Conservation (phyloP, 345 rosid species). For the Bruguiera gymnorhiza region DNA sequence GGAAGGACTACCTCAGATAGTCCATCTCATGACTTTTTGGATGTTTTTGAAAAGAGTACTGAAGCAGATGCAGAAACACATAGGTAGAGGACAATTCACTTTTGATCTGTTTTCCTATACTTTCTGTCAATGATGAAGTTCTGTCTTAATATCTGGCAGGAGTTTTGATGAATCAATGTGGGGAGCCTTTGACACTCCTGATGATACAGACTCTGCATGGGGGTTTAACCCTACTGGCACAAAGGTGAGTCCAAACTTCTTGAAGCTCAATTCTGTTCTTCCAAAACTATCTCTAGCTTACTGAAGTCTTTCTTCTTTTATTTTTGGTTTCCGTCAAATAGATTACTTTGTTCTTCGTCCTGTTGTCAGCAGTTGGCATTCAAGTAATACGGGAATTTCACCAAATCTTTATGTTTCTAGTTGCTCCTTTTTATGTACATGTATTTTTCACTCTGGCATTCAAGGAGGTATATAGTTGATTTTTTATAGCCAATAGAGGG, state of each 20-base stretch:
- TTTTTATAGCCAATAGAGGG: too few species aligned
- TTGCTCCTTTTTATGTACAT: too few species aligned
- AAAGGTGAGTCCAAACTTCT: conserved; percentile 53
- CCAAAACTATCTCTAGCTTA: conserved; percentile 1
- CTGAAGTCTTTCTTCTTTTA: background rate
- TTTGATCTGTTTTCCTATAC: background rate
- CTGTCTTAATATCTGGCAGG: conserved; percentile 25
- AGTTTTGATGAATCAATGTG: conserved; percentile 86
- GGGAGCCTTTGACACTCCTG: conserved; percentile 90
- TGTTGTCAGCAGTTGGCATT: too few species aligned
- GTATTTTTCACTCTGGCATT: too few species aligned
- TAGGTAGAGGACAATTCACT: conserved; percentile 28
- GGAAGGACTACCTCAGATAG: conserved; percentile 57
- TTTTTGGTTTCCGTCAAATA: background rate
- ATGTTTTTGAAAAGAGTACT: conserved; percentile 54
- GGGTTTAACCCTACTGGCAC: conserved; percentile 61
- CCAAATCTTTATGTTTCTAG: too few species aligned
- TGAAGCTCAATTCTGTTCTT: background rate
- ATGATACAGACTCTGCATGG: conserved; percentile 93
- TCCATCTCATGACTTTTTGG: conserved; percentile 64
- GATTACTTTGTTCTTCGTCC: too few species aligned
- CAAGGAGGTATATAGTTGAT: too few species aligned
- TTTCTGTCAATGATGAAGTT: conserved; percentile 1
- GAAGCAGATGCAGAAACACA: conserved; percentile 58
- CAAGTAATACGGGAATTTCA: too few species aligned